These are phyloP conservation scores for Umbelopsis sp. DNA, from an alignment of 192 early-diverging fungal species.

Conservation along the genomic window DNA sequence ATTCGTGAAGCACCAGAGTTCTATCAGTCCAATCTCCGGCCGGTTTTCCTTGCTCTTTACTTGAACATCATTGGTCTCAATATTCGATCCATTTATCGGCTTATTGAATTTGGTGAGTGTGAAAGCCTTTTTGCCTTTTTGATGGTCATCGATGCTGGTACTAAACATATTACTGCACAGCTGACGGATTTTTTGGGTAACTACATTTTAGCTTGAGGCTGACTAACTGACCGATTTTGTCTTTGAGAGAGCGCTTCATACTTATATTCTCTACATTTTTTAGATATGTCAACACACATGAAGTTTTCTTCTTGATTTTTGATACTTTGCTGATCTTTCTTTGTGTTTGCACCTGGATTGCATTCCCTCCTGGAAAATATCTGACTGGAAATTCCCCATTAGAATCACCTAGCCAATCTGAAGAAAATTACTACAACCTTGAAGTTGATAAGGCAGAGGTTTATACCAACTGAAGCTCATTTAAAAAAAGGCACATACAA, in stretches of 20 bases:
- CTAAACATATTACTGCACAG: background rate
- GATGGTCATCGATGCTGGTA: background rate
- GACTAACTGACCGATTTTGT: too few species aligned
- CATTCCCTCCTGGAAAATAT: conserved; percentile 14
- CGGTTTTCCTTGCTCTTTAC: conserved; percentile 31
- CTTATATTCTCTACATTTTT: conserved; percentile 29
- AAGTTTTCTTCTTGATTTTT: conserved; percentile 53
- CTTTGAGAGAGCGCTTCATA: background rate
- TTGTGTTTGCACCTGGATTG: conserved; percentile 44
- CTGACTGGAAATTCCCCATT: background rate
- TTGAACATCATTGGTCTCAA: conserved; percentile 41
- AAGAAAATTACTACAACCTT: too few species aligned
- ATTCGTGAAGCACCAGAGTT: conserved; percentile 17
- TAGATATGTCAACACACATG: conserved; percentile 42
- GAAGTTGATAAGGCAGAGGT: too few species aligned
- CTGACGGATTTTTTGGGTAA: conserved; percentile 15
- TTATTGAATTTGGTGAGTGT: conserved; percentile 43
- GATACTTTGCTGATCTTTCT: conserved; percentile 46
- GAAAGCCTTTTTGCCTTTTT: background rate
- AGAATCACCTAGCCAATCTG: too few species aligned
- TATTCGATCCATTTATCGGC: conserved; percentile 47
- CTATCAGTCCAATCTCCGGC: conserved; percentile 26
- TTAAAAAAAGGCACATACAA: too few species aligned
- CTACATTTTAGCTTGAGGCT: too few species aligned
- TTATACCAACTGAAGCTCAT: too few species aligned